Conservation (phyloP, 2,329 filamentous ascomycete species). For the Clathrospora elynae region DNA sequence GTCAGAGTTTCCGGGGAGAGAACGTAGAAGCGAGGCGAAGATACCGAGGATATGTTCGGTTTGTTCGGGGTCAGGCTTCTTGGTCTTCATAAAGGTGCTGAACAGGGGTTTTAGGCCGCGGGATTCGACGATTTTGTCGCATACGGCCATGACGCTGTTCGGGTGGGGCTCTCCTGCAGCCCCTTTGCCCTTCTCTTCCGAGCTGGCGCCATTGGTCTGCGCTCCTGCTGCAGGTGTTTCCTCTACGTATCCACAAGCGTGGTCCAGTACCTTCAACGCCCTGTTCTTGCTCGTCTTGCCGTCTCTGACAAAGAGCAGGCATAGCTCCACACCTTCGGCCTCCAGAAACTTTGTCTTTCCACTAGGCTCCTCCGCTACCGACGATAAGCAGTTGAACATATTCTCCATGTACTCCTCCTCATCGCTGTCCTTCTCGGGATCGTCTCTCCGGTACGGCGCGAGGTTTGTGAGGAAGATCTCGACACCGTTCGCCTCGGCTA, state of each 20-base stretch:
- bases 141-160: slow-evolving; percentile 63
- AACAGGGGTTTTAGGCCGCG: slow-evolving; percentile 86
- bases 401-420: slow-evolving; percentile 97
- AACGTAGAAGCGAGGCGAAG: slow-evolving; percentile 79
- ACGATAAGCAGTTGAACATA: slow-evolving; percentile 84
- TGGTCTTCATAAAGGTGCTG: slow-evolving; percentile 86
- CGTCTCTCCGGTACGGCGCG: slow-evolving; percentile 80
- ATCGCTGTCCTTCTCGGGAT: slow-evolving; percentile 82
- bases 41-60: slow-evolving; percentile 84
- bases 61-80: slow-evolving; percentile 69
- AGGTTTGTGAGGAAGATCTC: slow-evolving; percentile 83
- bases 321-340: slow-evolving; percentile 89
- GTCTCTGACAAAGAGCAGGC: slow-evolving; percentile 88
- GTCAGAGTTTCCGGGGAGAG: slow-evolving; percentile 76
- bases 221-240: slow-evolving; percentile 15
- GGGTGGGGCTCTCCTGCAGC: slow-evolving; percentile 7
- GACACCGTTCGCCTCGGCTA: slow-evolving; percentile 71
- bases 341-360: slow-evolving; percentile 85
- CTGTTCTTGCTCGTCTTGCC: slow-evolving; percentile 81
- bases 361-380: slow-evolving; percentile 72
- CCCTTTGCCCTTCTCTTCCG: slow-evolving; percentile 24
- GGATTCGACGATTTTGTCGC: slow-evolving; percentile 76
- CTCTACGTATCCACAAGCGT: slow-evolving; percentile 67
- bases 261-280: slow-evolving; percentile 81
- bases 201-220: slow-evolving; percentile 24